Base-by-base conservation (phyloP, 2,329 filamentous ascomycete genomes). In the Aspergillus intermedius region DNA sequence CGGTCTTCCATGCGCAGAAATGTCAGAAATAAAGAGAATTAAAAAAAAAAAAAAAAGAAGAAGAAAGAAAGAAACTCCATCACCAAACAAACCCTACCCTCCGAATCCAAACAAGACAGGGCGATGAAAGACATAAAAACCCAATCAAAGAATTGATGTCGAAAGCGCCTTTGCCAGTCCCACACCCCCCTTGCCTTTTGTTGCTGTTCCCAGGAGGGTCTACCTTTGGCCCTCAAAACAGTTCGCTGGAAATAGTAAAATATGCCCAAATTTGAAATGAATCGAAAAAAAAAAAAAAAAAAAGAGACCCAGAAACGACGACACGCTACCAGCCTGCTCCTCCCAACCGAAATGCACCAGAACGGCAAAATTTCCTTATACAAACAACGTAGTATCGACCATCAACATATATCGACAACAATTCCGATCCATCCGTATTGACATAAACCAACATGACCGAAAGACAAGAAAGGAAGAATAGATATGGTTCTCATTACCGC, bases 291-390 rank as follows among this genome's bases (percentile, higher is more conserved):
- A 54, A 21, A 21, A 21, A 54, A 51, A 56, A 60, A 55, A 60
- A 50, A 54, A 55, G 56, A 57, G 59, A 55, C 54, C 56, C 57
- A 54, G 58, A 68, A 69, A 61, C 65, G 61, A 66, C 59, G 58
- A 67, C 66, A 65, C 65, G 65, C 66, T 67, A 63, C 66, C 64
- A 58, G 65, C 67, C 67, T 65, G 67, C 67, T 69, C 67, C 67
- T 67, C 64, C 65, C 66, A 65, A 68, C 66, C 64, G 55, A 61
- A 30, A 70, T 70, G 67, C 67, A 70, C 67, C 67, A 60, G 59
- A 68, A 69, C 64, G 62, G 63, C 64, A 65, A 57, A 67, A 68
- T 40, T 66, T 64, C 67, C 67, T 66, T 68, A 67, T 68, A 69
- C 65, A 70, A 70, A 68, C 61, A 61, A 66, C 66, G 64, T 56